Base-by-base conservation (phyloP, 2,329 filamentous ascomycete genomes). In the Curvularia verruculosa region DNA sequence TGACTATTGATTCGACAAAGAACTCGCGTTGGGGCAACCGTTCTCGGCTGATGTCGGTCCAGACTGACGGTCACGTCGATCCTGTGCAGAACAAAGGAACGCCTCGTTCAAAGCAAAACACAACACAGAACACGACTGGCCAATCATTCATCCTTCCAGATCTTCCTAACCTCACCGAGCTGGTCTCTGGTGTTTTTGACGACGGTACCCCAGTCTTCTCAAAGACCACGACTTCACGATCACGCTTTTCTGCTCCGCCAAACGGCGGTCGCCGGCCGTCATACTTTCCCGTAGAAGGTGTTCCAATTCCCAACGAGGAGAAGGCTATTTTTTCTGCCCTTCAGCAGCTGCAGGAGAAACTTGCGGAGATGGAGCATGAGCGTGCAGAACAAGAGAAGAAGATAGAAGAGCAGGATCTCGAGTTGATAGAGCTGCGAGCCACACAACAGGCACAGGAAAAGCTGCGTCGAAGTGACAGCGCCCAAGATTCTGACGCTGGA, bases 121-220 rank as follows among this genome's bases (percentile, higher is more conserved):
- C 79, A 3, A 79, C 80, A 46, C 69, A 74, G 31, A 84, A 79
- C 58, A 77, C 77, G 58, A 86, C 84, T 18, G 79, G 81, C 37
- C 83, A 85, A 57, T 88, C 86, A 0, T 87, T 87, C 67, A 79
- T 85, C 48, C 78, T 88, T 3, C 85, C 86, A 2, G 84, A 87
- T 60, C 75, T 87, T 43, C 82, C 84, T 7, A 85, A 87, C 62
- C 79, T 87, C 55, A 86, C 84, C 5, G 85, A 87, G 65, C 77
- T 87, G 28, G 81, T 87, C 10, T 86, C 84, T 21, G 84, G 84
- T 51, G 78, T 83, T 0, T 84, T 83, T 60, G 80, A 83, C 56
- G 82, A 85, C 61, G 83, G 83, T 12, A 85, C 84, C 1, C 84
- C 84, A 0, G 79, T 85, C 12, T 83, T 85, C 69, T 78, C 80